Conservation (phyloP, 2,329 filamentous ascomycete genomes). For the Intubia oerlemansii region DNA sequence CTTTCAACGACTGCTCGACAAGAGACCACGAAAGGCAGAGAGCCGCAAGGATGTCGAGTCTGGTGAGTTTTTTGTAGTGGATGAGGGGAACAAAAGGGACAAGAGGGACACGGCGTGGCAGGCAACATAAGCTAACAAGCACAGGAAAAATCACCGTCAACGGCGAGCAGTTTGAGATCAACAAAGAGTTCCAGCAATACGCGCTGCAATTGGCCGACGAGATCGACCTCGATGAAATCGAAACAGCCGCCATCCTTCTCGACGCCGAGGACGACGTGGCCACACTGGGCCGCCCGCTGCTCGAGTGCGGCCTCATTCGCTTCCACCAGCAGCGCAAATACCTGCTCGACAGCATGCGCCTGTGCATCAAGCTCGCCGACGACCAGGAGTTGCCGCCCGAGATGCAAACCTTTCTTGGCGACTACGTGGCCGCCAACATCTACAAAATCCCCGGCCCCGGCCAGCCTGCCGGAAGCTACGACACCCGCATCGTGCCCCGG, state of each 20-base stretch:
- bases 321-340: conserved; percentile 76
- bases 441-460: conserved; percentile 26
- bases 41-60: conserved; percentile 52
- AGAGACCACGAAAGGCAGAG: conserved; percentile 49
- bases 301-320: conserved; percentile 63
- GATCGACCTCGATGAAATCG: conserved; percentile 72
- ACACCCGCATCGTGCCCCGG: conserved; percentile 45
- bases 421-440: conserved; percentile 33
- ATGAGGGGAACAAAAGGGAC: too few species aligned
- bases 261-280: conserved; percentile 49
- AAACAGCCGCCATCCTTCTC: conserved; percentile 58
- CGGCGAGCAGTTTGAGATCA: conserved; percentile 58
- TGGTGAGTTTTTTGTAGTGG: conserved; percentile 24
- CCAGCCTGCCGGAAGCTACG: conserved; percentile 18
- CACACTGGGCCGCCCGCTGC: conserved; percentile 47
- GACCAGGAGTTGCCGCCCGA: conserved; percentile 31
- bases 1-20: conserved; percentile 53
- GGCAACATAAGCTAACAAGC: too few species aligned
- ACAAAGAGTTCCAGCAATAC: conserved; percentile 70
- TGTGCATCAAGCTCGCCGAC: conserved; percentile 51
- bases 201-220: conserved; percentile 68
- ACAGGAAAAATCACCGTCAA: conserved; percentile 56
- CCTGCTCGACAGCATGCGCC: conserved; percentile 61
- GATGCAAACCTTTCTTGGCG: conserved; percentile 26
- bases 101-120: too few species aligned